phyloP scores from a whole-genome alignment of 2,329 filamentous ascomycete genomes.

The Curvularia verruculosa region DNA sequence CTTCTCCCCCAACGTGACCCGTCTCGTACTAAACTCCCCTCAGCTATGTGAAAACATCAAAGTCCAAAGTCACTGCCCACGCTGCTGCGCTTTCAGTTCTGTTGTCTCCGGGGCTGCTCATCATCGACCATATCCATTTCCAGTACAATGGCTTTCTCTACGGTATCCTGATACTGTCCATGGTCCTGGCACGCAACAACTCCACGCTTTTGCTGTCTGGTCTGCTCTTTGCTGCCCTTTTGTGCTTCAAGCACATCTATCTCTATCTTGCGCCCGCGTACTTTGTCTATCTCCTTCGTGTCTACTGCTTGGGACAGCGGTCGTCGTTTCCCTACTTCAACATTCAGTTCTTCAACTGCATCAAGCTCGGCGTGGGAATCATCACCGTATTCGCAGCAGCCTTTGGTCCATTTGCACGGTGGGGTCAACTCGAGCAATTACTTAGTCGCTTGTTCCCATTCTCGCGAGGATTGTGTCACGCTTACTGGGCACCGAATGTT shows the following conservation, averaged over 20 bases:
- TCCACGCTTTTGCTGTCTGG: constrained; percentile 79
- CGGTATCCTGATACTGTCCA: constrained; percentile 83
- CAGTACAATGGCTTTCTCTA: constrained; percentile 99
- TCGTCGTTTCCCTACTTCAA: constrained; percentile 71
- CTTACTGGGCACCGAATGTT: constrained; percentile 97
- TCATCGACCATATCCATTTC: constrained; percentile 98
- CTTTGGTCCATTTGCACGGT: constrained; percentile 85
- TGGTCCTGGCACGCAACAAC: constrained; percentile 78
- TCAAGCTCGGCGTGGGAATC: constrained; percentile 82
- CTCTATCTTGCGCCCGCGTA: constrained; percentile 95
- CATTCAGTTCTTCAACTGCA: constrained; percentile 76
- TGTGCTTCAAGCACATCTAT: constrained; percentile 98
- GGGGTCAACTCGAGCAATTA: constrained; percentile 84
- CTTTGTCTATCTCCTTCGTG: constrained; percentile 88
- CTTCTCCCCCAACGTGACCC: constrained; percentile 1
- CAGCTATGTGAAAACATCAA: constrained; percentile 77
- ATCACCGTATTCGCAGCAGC: constrained; percentile 74
- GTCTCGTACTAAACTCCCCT: constrained; percentile 16
- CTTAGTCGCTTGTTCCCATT: constrained; percentile 89
- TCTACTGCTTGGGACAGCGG: constrained; percentile 81
- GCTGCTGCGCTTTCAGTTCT: constrained; percentile 87
- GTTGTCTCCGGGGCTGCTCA: constrained; percentile 88
- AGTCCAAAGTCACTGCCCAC: constrained; percentile 78
- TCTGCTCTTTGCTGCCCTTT: constrained; percentile 78
- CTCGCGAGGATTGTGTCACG: constrained; percentile 89